Percentiles rank a stretch among this genome's conserved stretches.
These are phyloP conservation scores for Tuber microsphaerosporum DNA, from an alignment of 495 filamentous ascomycete species.

Conservation along the genomic window DNA sequence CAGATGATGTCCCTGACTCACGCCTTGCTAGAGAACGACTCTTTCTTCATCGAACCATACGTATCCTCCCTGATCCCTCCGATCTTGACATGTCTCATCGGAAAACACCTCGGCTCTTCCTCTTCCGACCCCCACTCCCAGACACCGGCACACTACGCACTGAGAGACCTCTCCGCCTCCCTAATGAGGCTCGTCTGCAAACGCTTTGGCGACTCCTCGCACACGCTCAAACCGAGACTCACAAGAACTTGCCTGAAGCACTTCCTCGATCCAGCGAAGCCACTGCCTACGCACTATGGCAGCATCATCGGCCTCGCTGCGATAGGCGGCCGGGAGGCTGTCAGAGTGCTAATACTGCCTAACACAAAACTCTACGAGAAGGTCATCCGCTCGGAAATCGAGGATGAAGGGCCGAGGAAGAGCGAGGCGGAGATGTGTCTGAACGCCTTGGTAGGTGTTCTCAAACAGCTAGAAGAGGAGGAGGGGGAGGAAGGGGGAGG, in stretches of 20 bases:
- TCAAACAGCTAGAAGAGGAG: slow-evolving; percentile 43
- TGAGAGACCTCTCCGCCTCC: slow-evolving; percentile 76
- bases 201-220: slow-evolving; percentile 67
- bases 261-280: slow-evolving; percentile 76
- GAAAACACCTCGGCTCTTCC: slow-evolving; percentile 65
- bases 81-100: slow-evolving; percentile 82
- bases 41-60: slow-evolving; percentile 83
- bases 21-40: slow-evolving; percentile 72
- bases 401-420: slow-evolving; percentile 48
- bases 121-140: slow-evolving; percentile 44
- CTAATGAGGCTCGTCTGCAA: slow-evolving; percentile 64
- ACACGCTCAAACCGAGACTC: slow-evolving; percentile 75
- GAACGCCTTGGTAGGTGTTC: slow-evolving; percentile 54
- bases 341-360: slow-evolving; percentile 72
- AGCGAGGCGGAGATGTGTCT: slow-evolving; percentile 60
- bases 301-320: slow-evolving; percentile 68
- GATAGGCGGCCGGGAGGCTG: slow-evolving; percentile 68
- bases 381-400: slow-evolving; percentile 53
- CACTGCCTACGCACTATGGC: slow-evolving; percentile 76
- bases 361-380: slow-evolving; percentile 70
- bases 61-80: slow-evolving; percentile 79
- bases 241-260: slow-evolving; percentile 81
- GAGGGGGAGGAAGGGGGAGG: slow-evolving; percentile 9
- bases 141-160: slow-evolving; percentile 60
- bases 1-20: slow-evolving; percentile 85